Evolutionary conservation across 495 filamentous ascomycete genomes (phyloP).

Genomic region (Margaritispora aquatica): DNA sequence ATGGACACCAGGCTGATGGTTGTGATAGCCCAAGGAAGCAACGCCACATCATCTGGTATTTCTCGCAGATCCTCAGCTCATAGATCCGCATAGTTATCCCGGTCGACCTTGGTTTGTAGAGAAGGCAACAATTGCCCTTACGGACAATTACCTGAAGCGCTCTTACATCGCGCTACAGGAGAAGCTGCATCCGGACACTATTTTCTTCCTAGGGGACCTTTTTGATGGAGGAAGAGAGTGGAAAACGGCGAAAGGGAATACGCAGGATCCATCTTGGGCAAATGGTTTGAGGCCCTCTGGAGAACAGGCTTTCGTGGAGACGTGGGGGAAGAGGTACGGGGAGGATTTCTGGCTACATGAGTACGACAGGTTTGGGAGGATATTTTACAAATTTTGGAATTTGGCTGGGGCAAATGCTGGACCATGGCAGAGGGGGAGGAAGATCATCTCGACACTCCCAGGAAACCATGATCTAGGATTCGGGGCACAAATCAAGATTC

Average conservation of each 20-base stretch:
- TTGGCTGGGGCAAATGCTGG: conserved; percentile 32
- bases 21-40: conserved; percentile 61
- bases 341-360: conserved; percentile 78
- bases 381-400: conserved; percentile 66
- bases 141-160: conserved; percentile 81
- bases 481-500: conserved; percentile 70
- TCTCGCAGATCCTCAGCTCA: conserved; percentile 93
- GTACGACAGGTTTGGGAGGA: conserved; percentile 69
- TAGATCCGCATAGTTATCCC: conserved; percentile 95
- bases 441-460: conserved; percentile 74
- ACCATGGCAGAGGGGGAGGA: conserved; percentile 41
- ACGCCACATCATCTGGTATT: conserved; percentile 81
- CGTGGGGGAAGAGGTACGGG: conserved; percentile 65
- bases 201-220: conserved; percentile 88
- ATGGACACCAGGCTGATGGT: neutral
- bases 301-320: conserved; percentile 48
- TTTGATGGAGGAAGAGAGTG: conserved; percentile 98
- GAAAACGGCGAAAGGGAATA: conserved; percentile 56
- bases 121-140: conserved; percentile 70
- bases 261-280: conserved; percentile 53
- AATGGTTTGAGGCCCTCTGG: conserved; percentile 36
- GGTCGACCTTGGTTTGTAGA: conserved; percentile 87
- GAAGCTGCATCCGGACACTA: conserved; percentile 67
- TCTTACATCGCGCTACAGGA: conserved; percentile 67
- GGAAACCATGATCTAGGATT: conserved; percentile 99